Evolutionary conservation across 2,329 filamentous ascomycete genomes (phyloP), one percentile per base, ranked within the genome.

Genomic region (Onygenales sp.): DNA sequence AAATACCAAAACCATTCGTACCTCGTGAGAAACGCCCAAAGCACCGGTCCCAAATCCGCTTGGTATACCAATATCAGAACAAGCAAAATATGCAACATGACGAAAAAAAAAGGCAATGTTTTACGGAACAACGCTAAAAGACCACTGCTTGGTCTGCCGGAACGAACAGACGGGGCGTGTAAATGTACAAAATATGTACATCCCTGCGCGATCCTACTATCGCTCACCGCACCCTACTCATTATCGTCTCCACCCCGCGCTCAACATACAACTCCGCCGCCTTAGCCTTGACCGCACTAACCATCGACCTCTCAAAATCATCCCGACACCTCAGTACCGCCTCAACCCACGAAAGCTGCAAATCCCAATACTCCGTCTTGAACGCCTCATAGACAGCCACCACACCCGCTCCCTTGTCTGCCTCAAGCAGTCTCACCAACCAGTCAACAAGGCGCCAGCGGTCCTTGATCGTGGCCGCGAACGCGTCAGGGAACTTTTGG

Each of bases 331-430:
- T 80, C 58, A 98, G 67, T 47, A 95, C 92, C 6, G 88, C 86
- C 76, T 98, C 94, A 6, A 98, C 90, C 93, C 93, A 98, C 45
- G 84, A 86, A 55, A 97, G 84, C 69, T 94, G 89, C 66, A 97
- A 75, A 71, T 98, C 93, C 88, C 92, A 95, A 70, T 95, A 96
- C 45, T 82, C 79, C 40, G 72, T 75, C 77, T 96, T 97, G 74
- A 98, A 92, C 4, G 76, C 74, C 61, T 86, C 86, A 65, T 95
- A 97, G 1, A 88, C 84, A 50, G 87, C 82, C 13, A 89, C 83
- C 0, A 96, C 77, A 27, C 75, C 77, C 33, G 83, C 79, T 49
- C 84, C 85, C 65, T 93, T 89, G 33, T 85, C 83, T 3, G 83
- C 83, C 47, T 79, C 76, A n/a, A 98, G 76, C 55, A 98, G 73